Conservation (phyloP, 768 basidiomycete genomes). For the Mycena albidolilacea region DNA sequence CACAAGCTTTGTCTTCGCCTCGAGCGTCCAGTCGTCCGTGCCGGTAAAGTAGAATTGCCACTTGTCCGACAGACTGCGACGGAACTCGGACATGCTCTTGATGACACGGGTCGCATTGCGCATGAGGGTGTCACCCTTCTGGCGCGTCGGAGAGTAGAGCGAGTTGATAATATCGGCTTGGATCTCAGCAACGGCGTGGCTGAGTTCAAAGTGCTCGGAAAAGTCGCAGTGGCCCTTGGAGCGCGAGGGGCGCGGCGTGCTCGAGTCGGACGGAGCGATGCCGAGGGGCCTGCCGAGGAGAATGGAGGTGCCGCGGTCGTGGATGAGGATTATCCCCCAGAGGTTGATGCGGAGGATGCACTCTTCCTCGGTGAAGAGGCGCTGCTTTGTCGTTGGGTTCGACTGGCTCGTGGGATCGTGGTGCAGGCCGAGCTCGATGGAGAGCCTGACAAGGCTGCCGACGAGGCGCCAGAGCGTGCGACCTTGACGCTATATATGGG, state of each 20-base stretch:
- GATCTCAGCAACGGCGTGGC: constrained; percentile 83
- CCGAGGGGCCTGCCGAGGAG: constrained; percentile 89
- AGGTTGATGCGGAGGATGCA: constrained; percentile 84
- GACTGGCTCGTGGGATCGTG: constrained; percentile 84
- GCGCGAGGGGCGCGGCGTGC: constrained; percentile 80
- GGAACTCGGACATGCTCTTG: constrained; percentile 81
- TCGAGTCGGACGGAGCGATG: constrained; percentile 86
- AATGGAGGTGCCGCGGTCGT: constrained; percentile 91
- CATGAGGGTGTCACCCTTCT: constrained; percentile 79
- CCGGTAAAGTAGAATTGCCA: constrained; percentile 86
- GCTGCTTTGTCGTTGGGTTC: constrained; percentile 54
- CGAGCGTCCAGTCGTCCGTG: constrained; percentile 80
- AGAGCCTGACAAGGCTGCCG: constrained; percentile 85
- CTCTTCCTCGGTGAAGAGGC: constrained; percentile 81
- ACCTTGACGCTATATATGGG: constrained; percentile 78
- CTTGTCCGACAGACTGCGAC: constrained; percentile 75
- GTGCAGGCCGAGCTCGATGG: constrained; percentile 88
- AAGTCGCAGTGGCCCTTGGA: constrained; percentile 63
- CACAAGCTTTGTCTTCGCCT: constrained; percentile 76
- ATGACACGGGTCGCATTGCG: constrained; percentile 85
- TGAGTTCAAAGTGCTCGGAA: constrained; percentile 86
- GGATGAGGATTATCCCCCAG: constrained; percentile 89
- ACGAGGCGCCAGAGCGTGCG: constrained; percentile 91
- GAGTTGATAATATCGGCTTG: constrained; percentile 93
- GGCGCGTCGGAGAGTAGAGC: constrained; percentile 83